Percentiles rank a stretch among this genome's conserved stretches.
Conservation (phyloP, 352 stramenopile species). For the Pythium aquatile region DNA sequence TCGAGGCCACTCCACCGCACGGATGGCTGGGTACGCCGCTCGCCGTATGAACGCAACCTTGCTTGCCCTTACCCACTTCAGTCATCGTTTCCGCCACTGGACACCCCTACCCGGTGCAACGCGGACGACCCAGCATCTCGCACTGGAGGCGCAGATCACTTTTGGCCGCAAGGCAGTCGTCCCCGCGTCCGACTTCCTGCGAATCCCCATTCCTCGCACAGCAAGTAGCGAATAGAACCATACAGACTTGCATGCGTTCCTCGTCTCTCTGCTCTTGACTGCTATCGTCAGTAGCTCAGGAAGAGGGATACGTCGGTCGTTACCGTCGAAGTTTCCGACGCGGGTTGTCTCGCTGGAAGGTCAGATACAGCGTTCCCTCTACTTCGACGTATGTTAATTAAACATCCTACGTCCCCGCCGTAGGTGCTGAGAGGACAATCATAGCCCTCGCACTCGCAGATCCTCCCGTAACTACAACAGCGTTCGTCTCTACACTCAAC, state of each 20-base stretch:
- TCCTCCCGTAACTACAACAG: too few relatives aligned
- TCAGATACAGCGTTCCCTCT: too few relatives aligned
- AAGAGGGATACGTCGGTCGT: too few relatives aligned
- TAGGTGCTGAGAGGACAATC: too few relatives aligned
- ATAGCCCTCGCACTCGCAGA: not conserved
- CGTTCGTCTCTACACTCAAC: too few relatives aligned
- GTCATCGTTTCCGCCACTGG: conserved; percentile 79
- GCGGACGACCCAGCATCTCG: conserved; percentile 66
- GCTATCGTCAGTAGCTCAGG: too few relatives aligned
- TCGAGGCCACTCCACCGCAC: conserved; percentile 77
- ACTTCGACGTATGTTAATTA: too few relatives aligned
- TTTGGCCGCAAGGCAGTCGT: conserved; percentile 70
- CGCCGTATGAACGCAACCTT: conserved; percentile 75
- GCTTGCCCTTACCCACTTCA: conserved; percentile 84
- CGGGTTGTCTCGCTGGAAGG: too few relatives aligned
- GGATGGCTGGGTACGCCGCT: conserved; percentile 74
- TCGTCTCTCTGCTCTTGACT: too few relatives aligned
- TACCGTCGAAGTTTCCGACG: too few relatives aligned
- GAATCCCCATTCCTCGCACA: conserved; percentile 62
- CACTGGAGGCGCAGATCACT: conserved; percentile 57
- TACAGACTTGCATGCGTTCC: not conserved
- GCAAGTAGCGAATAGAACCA: conserved; percentile 32
- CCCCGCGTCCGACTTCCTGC: conserved; percentile 75
- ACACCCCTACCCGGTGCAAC: conserved; percentile 28
- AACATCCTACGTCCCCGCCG: too few relatives aligned